phyloP scores from a whole-genome alignment of 306 rosid genomes.

The Acacia confusa region DNA sequence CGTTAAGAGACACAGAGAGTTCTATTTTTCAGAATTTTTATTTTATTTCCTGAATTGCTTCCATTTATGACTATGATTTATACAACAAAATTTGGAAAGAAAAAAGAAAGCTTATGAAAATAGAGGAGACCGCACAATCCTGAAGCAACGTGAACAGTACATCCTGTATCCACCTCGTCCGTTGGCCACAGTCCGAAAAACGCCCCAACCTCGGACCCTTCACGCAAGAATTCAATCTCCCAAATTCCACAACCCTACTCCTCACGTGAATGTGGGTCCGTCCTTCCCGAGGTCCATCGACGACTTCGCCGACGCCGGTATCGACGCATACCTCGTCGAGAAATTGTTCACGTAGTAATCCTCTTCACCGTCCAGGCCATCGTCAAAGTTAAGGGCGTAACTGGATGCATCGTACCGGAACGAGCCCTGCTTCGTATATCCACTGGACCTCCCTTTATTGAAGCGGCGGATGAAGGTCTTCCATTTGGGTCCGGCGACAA shows the following conservation, averaged over 20 bases:
- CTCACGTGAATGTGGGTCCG: conserved; percentile 42
- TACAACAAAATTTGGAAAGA: not conserved
- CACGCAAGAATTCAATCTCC: not conserved
- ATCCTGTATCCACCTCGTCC: not conserved
- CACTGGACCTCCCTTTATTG: conserved; percentile 17
- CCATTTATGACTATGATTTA: not conserved
- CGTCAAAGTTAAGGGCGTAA: conserved; percentile 57
- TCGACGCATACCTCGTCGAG: conserved; percentile 56
- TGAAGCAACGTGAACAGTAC: not conserved
- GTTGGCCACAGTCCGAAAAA: not conserved
- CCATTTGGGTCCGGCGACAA: conserved; percentile 74
- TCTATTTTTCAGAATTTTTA: not conserved
- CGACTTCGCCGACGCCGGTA: conserved; percentile 55
- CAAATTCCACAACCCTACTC: not conserved
- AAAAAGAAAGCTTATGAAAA: not conserved
- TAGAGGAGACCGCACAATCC: not conserved
- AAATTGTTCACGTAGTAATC: conserved; percentile 38
- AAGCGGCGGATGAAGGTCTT: conserved; percentile 72
- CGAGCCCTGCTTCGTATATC: conserved; percentile 16
- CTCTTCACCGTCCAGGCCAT: conserved; percentile 27
- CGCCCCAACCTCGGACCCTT: not conserved
- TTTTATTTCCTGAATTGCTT: not conserved
- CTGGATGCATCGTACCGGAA: conserved; percentile 52
- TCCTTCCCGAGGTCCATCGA: conserved; percentile 61
- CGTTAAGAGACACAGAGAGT: not conserved